These are phyloP conservation scores for Zygnema cylindricum DNA, from an alignment of 139 green algal genomes.

Conservation along the genomic window DNA sequence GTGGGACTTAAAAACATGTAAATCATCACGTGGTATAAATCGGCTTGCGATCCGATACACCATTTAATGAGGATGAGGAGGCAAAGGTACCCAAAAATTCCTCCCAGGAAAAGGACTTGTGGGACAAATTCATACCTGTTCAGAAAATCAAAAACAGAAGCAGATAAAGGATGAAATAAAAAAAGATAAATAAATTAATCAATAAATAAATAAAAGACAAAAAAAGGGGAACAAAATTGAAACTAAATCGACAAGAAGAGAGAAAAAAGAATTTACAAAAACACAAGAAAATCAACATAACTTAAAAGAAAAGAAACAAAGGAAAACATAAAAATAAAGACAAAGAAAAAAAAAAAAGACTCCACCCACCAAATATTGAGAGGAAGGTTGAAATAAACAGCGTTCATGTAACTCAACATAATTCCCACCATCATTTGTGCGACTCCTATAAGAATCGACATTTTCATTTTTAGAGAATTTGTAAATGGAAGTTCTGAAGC, in stretches of 20 bases:
- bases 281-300: too few species aligned
- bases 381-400: slow-evolving; percentile 81
- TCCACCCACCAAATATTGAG: slow-evolving; percentile 84
- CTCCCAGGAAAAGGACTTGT: slow-evolving; percentile 96
- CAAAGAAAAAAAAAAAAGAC: too few species aligned
- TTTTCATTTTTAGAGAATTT: slow-evolving; percentile 99
- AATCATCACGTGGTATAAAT: slow-evolving; percentile 99
- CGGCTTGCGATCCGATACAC: slow-evolving; percentile 76
- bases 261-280: too few species aligned
- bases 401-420: slow-evolving; percentile 89
- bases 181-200: background rate
- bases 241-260: too few species aligned
- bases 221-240: too few species aligned
- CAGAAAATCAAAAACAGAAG: too few species aligned
- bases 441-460: slow-evolving; percentile 91
- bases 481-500: slow-evolving; percentile 94
- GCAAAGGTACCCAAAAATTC: slow-evolving; percentile 95
- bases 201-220: too few species aligned
- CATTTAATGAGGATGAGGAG: slow-evolving; percentile 95
- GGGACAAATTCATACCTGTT: slow-evolving; percentile 85
- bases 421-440: slow-evolving; percentile 97
- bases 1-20: slow-evolving; percentile 96
- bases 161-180: too few species aligned
- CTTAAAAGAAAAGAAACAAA: too few species aligned
- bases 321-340: too few species aligned